A percentile compares a stretch with the other conserved stretches of the same genome.
Evolutionary conservation across 768 basidiomycete genomes (phyloP).

Genomic region (Rhodotorula paludigena): DNA sequence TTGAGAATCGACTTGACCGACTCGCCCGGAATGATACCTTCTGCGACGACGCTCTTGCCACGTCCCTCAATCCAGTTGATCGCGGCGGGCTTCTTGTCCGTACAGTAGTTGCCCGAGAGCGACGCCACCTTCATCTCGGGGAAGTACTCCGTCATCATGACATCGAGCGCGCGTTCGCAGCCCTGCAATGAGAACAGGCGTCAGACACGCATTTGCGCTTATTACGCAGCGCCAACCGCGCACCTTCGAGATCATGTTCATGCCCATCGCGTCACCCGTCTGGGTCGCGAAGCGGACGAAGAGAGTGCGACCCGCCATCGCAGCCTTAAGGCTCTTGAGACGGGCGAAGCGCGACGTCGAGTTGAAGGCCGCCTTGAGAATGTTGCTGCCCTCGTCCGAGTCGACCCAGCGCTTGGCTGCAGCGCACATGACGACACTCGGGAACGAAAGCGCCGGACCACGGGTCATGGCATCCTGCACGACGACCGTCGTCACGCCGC

Average conservation of each 20-base stretch:
- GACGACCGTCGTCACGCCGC: constrained; percentile 89
- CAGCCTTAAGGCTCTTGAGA: constrained; percentile 76
- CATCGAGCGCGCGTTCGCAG: constrained; percentile 86
- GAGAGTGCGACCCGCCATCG: constrained; percentile 85
- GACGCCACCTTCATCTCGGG: constrained; percentile 88
- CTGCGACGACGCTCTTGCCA: constrained; percentile 95
- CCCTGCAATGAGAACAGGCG: constrained; percentile 49
- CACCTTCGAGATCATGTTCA: constrained; percentile 98
- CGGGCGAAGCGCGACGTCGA: constrained; percentile 88
- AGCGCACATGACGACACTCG: constrained; percentile 69
- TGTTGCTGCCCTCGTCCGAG: constrained; percentile 67
- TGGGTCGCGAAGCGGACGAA: constrained; percentile 89
- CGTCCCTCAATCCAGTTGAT: constrained; percentile 99
- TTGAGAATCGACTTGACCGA: constrained; percentile 86
- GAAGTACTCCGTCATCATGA: constrained; percentile 64
- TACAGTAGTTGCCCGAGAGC: constrained; percentile 96
- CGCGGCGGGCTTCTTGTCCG: constrained; percentile 98
- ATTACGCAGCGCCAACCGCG: neutral
- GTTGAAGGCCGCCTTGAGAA: constrained; percentile 81
- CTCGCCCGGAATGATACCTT: constrained; percentile 84
- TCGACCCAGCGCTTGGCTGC: constrained; percentile 83
- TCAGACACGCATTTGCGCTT: neutral
- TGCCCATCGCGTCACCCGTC: constrained; percentile 98
- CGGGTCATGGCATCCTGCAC: constrained; percentile 95
- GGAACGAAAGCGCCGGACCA: constrained; percentile 97